A percentile compares a stretch with the other conserved stretches of the same genome.
These are phyloP conservation scores for Pachysandra terminalis DNA, from an alignment of 164 flowering plant species.

Conservation along the genomic window DNA sequence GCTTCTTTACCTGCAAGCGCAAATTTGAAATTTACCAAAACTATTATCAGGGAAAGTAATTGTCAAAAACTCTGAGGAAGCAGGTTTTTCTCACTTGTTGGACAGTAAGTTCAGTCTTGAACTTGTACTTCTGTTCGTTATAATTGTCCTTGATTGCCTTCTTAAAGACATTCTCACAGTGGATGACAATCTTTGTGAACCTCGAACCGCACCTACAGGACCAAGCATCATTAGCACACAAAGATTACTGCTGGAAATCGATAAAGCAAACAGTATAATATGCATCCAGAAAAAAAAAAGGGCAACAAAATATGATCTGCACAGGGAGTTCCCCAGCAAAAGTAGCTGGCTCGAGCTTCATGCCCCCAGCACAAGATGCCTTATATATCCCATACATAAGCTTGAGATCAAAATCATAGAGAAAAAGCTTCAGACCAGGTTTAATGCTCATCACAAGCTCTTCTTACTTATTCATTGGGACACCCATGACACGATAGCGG, in stretches of 20 bases:
- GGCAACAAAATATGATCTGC: constrained; percentile 35
- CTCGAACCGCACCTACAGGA: constrained; percentile 62
- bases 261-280: neutral
- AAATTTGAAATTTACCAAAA: constrained; percentile 5
- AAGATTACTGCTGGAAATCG: neutral
- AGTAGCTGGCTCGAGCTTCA: constrained; percentile 68
- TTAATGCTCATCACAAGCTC: constrained; percentile 50
- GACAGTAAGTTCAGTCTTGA: constrained; percentile 60
- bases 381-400: constrained; percentile 63
- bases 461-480: constrained; percentile 33
- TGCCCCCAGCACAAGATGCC: constrained; percentile 65
- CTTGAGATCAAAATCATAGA: constrained; percentile 70
- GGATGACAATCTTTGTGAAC: constrained; percentile 62
- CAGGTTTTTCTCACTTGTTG: constrained; percentile 50
- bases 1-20: constrained; percentile 50
- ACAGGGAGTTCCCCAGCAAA: constrained; percentile 72
- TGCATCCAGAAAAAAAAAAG: neutral
- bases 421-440: constrained; percentile 68
- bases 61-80: neutral
- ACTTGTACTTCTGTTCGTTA: constrained; percentile 42
- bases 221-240: constrained; percentile 3
- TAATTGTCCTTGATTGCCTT: constrained; percentile 69
- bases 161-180: constrained; percentile 60
- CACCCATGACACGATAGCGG: constrained; percentile 62
- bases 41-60: constrained; percentile 4